Evolutionary conservation across 441 rosid genomes (phyloP).

Genomic region (Codiaeum variegatum): DNA sequence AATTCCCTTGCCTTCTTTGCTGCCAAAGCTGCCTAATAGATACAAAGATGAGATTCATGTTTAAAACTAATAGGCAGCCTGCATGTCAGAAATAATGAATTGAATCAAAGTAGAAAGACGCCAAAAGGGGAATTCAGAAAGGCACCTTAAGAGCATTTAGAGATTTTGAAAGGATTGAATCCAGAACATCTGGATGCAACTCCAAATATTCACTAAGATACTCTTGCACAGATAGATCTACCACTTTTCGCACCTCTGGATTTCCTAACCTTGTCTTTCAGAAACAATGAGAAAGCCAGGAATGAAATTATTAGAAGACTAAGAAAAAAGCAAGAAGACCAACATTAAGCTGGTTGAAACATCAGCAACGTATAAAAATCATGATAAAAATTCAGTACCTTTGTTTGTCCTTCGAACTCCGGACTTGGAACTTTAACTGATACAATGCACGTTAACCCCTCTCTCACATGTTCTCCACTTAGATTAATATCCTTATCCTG

Average conservation of each 20-base stretch:
- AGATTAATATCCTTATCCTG: conserved; percentile 91
- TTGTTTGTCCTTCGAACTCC: conserved; percentile 99
- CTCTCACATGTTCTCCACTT: conserved; percentile 98
- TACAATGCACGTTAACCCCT: conserved; percentile 89
- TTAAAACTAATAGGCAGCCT: conserved; percentile 1
- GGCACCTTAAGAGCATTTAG: conserved; percentile 91
- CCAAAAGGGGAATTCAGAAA: background rate
- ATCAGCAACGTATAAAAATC: background rate
- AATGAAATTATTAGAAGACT: conserved; percentile 11
- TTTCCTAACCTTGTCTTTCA: conserved; percentile 96
- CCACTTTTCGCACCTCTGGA: conserved; percentile 92
- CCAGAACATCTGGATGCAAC: conserved; percentile 94
- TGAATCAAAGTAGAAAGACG: background rate
- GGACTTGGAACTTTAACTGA: conserved; percentile 97
- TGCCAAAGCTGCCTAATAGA: conserved; percentile 81
- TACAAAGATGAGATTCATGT: conserved; percentile 9
- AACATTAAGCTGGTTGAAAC: background rate
- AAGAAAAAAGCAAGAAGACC: background rate
- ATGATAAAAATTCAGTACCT: conserved; percentile 50
- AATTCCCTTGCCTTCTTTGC: conserved; percentile 93
- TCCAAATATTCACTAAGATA: conserved; percentile 90
- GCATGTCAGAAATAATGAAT: background rate
- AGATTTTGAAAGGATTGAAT: conserved; percentile 82
- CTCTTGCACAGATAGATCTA: conserved; percentile 95
- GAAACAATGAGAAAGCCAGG: conserved; percentile 18